These are phyloP conservation scores for Heterobasidion irregulare DNA, from an alignment of 1,284 basidiomycete species.

Conservation along the genomic window DNA sequence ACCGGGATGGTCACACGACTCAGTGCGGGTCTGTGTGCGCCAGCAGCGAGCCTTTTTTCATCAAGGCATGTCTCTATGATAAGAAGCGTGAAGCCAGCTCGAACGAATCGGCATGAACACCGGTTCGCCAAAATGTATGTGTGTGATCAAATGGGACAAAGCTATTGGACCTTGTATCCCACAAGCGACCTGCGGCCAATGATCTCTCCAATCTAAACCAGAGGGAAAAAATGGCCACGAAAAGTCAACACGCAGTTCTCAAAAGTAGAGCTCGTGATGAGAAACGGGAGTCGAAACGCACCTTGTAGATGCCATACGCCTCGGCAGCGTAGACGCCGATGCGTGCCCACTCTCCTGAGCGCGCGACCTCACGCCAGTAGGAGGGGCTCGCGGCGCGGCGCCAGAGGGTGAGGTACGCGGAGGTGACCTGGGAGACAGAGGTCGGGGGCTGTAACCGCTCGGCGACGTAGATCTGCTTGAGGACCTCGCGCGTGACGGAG, in stretches of 20 bases:
- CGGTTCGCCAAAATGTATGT: background rate
- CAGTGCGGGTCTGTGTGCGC: no score
- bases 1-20: no score
- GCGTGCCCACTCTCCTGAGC: conserved; percentile 73
- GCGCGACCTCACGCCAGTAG: conserved; percentile 66
- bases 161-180: conserved; percentile 74
- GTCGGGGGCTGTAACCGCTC: conserved; percentile 84
- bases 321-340: conserved; percentile 84
- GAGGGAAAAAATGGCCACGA: background rate
- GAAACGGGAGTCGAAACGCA: conserved; percentile 20
- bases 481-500: conserved; percentile 74
- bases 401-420: conserved; percentile 73
- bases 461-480: conserved; percentile 87
- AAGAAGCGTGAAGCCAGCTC: no score
- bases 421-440: conserved; percentile 51
- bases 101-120: no score
- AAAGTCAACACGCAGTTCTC: background rate
- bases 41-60: no score
- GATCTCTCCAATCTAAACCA: conserved; percentile 80
- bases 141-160: background rate
- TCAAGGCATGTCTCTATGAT: no score
- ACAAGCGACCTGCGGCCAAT: conserved; percentile 78
- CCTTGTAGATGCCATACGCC: conserved; percentile 84
- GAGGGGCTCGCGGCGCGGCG: conserved; percentile 52
- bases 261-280: background rate